Base-by-base conservation (phyloP, 1,284 basidiomycete species). In the Pascua sp. region DNA sequence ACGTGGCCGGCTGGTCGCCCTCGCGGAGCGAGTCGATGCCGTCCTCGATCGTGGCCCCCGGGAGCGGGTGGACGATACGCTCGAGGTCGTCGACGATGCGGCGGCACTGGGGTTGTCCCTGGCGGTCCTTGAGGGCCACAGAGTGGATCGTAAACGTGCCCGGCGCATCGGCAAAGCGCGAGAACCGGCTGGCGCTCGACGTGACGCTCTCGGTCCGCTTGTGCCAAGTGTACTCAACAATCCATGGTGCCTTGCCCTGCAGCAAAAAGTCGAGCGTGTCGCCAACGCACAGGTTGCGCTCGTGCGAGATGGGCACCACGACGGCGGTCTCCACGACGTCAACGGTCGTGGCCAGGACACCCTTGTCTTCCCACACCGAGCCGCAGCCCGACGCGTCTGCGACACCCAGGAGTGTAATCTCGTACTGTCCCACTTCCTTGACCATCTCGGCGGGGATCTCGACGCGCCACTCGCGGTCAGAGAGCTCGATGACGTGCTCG, bases 241-340 rank as follows among this genome's bases (percentile, higher is more conserved):
- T 88, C 93, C 95, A 98, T 2, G 95, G 94, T n/a, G 94, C 86
- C 47, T 86, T 90, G 51, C 95, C 95, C 77, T 97, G 92, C 16
- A 98, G 80, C 69, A 94, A 86, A 81, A 95, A 98, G 64, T 92
- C 90, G 11, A 91, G 83, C 49, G 85, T 82, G 66, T 98, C 94
- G 32, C 94, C 95, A 10, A 92, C 88, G 75, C 95, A 98, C 65
- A 89, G 87, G 73, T 98, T 87, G 62, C 81, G 81, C 50, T 86
- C 83, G 46, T 86, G 80, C 63, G 89, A 88, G 62, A 91, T 85
- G 0, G 93, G 86, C 40, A 92, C 83, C 59, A 98, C 94, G 10
- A 90, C 86, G 9, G 95, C 95, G 2, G 90, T 92, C 77, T 98
- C 95, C 8, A 92, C 90, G 11, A 98, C 92, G 63, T 96, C 91